Evolutionary conservation across 169 alveolate species (phyloP), one percentile per base, ranked within the genome.

Genomic region (Babesia bovis): DNA sequence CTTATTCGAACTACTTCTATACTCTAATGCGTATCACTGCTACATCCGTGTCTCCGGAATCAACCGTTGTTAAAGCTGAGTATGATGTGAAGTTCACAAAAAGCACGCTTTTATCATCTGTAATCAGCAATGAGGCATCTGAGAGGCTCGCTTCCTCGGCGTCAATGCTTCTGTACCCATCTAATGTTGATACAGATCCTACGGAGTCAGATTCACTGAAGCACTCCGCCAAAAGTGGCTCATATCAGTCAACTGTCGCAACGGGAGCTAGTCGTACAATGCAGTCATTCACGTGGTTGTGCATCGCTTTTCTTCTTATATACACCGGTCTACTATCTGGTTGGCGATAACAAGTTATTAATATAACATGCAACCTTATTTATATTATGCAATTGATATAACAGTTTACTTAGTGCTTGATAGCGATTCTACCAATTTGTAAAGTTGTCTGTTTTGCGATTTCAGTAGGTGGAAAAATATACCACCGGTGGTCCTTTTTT

Each of bases 401-500:
- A 38, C 45, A 38, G 13, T 38, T 38, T n/a, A n/a, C n/a, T n/a
- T n/a, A n/a, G n/a, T n/a, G n/a, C n/a, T n/a, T n/a, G n/a, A n/a
- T n/a, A 61, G 10, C 23, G 55, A 51, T 32, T 79, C 87, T 28
- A 70, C 52, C 17, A 38, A 23, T 42, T 42, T 57, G 19, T 79
- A 79, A 17, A 67, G 45, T 28, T 42, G 40, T 40, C 35, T 67
- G 56, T 79, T 19, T 50, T 63, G 53, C 25, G 67, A 47, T 55
- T 79, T 68, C 30, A 79, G 52, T 2, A 79, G 56, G 52, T 69
- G 50, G 74, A 79, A 79, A 63, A 79, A 79, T 32, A 67, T 55
- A 7, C 87, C 87, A 13, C 87, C 87, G 6, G 52, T 53, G 35
- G 87, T 79, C 26, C 87, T 36, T 19, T 69, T 79, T 23, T 70